Base-by-base conservation (phyloP, 257 asterid species). In the Linderniella brevidens region DNA sequence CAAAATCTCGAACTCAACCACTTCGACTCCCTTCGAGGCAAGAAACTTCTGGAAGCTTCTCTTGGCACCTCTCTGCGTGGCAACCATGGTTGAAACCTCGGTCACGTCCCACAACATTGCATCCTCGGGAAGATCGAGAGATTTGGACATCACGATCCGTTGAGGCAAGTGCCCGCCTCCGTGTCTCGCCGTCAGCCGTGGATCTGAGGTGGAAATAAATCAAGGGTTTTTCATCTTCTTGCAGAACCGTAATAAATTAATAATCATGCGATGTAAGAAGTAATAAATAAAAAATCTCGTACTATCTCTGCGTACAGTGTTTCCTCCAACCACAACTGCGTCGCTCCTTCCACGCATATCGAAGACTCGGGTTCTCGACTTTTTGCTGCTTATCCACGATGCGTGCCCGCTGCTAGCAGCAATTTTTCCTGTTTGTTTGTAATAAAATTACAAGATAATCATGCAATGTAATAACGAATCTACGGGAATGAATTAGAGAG, bases 291-390 rank as follows among this genome's bases (percentile, higher is more conserved):
- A 63, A 45, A 66, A 75, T 65, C 19, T 61, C 96, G 50, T 84
- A 90, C 98, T 69, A 67, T 90, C 98, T 74, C 53, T 77, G 74
- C 96, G 93, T 46, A 90, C 98, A 65, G 98, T 90, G 59, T 78
- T 90, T 69, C 98, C 98, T 58, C 98, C 98, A 13, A 90, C 98
- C 58, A 90, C 73, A 43, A 90, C 96, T 58, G 94, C 98, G 68
- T 90, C 96, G 60, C 98, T 78, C 70, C 98, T 77, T 49, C 98
- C 96, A 57, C 94, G 80, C 66, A 90, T 52, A 57, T 90, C 93
- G 56, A 81, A 90, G 42, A 90, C 96, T 54, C 83, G 69, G 42
- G 64, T 76, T 68, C 98, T 73, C 9, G 98, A 90, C 56, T 9
- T 57, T 73, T 71, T 81, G 79, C 87, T 78, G 71, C 94, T 85